phyloP scores from a whole-genome alignment of 1,139 yeast species.

The Geotrichum siamense region DNA sequence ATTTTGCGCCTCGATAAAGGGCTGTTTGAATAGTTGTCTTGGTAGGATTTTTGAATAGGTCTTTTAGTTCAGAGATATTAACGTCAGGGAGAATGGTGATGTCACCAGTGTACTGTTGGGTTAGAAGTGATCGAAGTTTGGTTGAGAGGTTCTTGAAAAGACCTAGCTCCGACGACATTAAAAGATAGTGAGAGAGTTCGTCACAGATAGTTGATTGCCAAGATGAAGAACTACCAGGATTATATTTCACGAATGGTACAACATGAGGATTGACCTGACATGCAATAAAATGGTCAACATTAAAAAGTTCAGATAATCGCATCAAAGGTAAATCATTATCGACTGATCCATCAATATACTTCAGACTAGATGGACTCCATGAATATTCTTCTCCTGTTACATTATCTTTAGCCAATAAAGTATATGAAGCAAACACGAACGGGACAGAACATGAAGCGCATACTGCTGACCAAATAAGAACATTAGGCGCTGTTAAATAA shows the following conservation, averaged over 20 bases:
- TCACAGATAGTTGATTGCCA: slow-evolving; percentile 52
- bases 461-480: slow-evolving; percentile 88
- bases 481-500: slow-evolving; percentile 91
- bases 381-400: slow-evolving; percentile 56
- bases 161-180: slow-evolving; percentile 67
- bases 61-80: slow-evolving; percentile 49
- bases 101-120: slow-evolving; percentile 89
- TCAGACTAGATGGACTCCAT: slow-evolving; percentile 79
- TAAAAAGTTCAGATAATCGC: slow-evolving; percentile 88
- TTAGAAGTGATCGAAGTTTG: slow-evolving; percentile 63
- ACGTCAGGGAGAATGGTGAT: slow-evolving; percentile 83
- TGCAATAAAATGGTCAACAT: slow-evolving; percentile 93
- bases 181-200: slow-evolving; percentile 73
- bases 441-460: slow-evolving; percentile 96
- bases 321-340: slow-evolving; percentile 90
- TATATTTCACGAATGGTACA: slow-evolving; percentile 60
- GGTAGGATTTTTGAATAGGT: slow-evolving; percentile 71
- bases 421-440: slow-evolving; percentile 78
- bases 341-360: slow-evolving; percentile 92
- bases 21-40: slow-evolving; percentile 65
- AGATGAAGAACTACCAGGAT: slow-evolving; percentile 1
- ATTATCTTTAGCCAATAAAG: slow-evolving; percentile 76
- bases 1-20: slow-evolving; percentile 74
- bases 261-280: slow-evolving; percentile 97
- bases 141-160: slow-evolving; percentile 64